Percentiles rank a stretch among this genome's conserved stretches.
phyloP scores from a whole-genome alignment of 257 asterid genomes.

The Lycium ferocissimum region DNA sequence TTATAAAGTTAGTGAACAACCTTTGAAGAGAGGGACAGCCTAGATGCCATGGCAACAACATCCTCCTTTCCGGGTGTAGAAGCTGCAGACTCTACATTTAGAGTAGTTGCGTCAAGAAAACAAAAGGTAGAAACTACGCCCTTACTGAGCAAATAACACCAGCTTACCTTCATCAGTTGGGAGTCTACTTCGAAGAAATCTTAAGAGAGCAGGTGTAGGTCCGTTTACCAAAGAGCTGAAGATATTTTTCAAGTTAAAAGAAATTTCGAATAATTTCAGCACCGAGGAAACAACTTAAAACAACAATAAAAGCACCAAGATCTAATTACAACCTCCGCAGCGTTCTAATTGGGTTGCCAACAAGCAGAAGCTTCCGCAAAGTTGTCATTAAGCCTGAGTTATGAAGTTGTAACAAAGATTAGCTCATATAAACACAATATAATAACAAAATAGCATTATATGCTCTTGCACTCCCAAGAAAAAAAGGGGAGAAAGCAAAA shows the following conservation, averaged over 20 bases:
- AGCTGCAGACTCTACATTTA: slow-evolving; percentile 62
- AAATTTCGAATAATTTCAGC: slow-evolving; percentile 28
- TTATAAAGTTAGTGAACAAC: slow-evolving; percentile 41
- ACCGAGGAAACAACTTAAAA: slow-evolving; percentile 21
- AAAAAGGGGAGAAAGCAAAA: not conserved
- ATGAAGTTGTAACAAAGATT: slow-evolving; percentile 30
- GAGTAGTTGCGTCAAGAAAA: slow-evolving; percentile 23
- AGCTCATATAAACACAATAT: not conserved
- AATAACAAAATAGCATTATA: not conserved
- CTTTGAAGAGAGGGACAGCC: slow-evolving; percentile 80
- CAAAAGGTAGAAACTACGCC: not conserved
- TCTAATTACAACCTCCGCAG: slow-evolving; percentile 74
- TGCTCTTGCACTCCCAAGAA: slow-evolving; percentile 4
- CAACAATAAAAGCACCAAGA: slow-evolving; percentile 26
- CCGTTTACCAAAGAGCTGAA: slow-evolving; percentile 89
- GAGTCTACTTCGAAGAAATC: slow-evolving; percentile 85
- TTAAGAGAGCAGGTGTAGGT: slow-evolving; percentile 84
- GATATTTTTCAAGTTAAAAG: slow-evolving; percentile 30
- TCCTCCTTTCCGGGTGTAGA: slow-evolving; percentile 64
- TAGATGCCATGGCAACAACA: slow-evolving; percentile 69
- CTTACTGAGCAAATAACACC: slow-evolving; percentile 27
- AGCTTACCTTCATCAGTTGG: slow-evolving; percentile 86
- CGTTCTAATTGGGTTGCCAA: slow-evolving; percentile 89
- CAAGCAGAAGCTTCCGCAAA: slow-evolving; percentile 84
- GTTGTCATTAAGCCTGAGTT: slow-evolving; percentile 85